Evolutionary conservation across 164 flowering plant species (phyloP).

Genomic region (Brasenia schreberi): DNA sequence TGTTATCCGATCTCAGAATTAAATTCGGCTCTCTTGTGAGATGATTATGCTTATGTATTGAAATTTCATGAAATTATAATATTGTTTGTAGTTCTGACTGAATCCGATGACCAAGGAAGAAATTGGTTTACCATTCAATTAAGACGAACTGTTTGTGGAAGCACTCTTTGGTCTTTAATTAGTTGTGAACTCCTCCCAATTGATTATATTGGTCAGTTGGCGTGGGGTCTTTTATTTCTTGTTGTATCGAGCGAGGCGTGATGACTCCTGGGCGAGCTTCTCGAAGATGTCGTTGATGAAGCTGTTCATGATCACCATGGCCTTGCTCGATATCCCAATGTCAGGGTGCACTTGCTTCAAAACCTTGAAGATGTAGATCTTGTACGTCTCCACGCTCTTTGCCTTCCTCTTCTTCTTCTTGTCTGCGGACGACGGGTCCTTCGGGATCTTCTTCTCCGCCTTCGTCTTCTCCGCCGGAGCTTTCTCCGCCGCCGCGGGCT

Average conservation of each 20-base stretch:
- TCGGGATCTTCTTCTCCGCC: conserved; percentile 12
- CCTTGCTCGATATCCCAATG: conserved; percentile 5
- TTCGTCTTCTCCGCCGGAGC: not conserved
- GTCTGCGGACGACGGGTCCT: conserved; percentile 12
- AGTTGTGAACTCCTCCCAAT: too few relatives aligned
- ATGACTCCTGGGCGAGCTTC: too few relatives aligned
- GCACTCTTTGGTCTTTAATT: too few relatives aligned
- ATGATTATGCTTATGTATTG: too few relatives aligned
- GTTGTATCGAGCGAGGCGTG: too few relatives aligned
- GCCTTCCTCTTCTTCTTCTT: conserved; percentile 10
- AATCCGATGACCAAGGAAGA: too few relatives aligned
- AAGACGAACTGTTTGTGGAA: too few relatives aligned
- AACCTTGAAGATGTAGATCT: conserved; percentile 11
- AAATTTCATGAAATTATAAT: not conserved
- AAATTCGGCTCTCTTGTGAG: not conserved
- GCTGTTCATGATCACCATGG: conserved; percentile 9
- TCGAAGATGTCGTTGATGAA: conserved; percentile 8
- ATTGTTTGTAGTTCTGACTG: too few relatives aligned
- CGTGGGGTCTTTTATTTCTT: too few relatives aligned
- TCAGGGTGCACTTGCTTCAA: conserved; percentile 8
- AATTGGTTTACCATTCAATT: too few relatives aligned
- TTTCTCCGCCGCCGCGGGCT: not conserved
- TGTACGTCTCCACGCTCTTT: conserved; percentile 7
- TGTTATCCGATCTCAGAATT: not conserved
- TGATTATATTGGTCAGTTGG: too few relatives aligned